phyloP scores from a whole-genome alignment of 495 filamentous ascomycete species.

The Penicillium fimorum region DNA sequence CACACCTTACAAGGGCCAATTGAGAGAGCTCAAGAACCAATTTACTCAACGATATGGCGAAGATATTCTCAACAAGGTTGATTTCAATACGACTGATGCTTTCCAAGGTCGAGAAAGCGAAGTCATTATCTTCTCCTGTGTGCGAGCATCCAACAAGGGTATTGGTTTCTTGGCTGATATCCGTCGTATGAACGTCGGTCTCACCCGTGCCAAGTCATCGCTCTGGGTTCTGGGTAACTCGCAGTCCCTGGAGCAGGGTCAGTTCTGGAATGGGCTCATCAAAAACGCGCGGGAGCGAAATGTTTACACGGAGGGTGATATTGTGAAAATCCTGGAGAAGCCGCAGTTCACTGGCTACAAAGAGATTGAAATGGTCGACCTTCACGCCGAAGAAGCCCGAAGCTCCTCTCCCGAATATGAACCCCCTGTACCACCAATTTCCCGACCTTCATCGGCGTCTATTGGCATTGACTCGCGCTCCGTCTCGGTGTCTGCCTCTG shows the following conservation, averaged over 20 bases:
- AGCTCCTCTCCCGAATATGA: slow-evolving; percentile 13
- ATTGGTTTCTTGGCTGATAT: slow-evolving; percentile 99
- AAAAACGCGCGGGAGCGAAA: slow-evolving; percentile 71
- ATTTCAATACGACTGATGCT: slow-evolving; percentile 98
- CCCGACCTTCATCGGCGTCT: slow-evolving; percentile 29
- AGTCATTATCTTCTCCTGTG: slow-evolving; percentile 98
- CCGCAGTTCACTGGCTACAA: slow-evolving; percentile 49
- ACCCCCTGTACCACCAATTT: slow-evolving; percentile 20
- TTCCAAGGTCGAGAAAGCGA: slow-evolving; percentile 97
- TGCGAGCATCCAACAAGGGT: slow-evolving; percentile 85
- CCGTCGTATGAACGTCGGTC: slow-evolving; percentile 97
- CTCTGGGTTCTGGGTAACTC: slow-evolving; percentile 96
- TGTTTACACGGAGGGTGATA: slow-evolving; percentile 72
- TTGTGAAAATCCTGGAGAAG: slow-evolving; percentile 48
- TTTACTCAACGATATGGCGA: slow-evolving; percentile 73
- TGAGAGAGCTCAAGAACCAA: slow-evolving; percentile 70
- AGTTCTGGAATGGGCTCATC: slow-evolving; percentile 86
- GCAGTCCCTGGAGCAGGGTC: slow-evolving; percentile 74
- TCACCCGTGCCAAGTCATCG: slow-evolving; percentile 93
- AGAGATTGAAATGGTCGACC: slow-evolving; percentile 51
- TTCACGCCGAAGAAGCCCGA: slow-evolving; percentile 16
- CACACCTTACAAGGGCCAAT: slow-evolving; percentile 92
- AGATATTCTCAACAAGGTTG: slow-evolving; percentile 69
- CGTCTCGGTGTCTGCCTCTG: slow-evolving; percentile 28
- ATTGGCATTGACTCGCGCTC: slow-evolving; percentile 26